These are phyloP conservation scores for Candida golubevii DNA, from an alignment of 805 yeast species.

Conservation along the genomic window DNA sequence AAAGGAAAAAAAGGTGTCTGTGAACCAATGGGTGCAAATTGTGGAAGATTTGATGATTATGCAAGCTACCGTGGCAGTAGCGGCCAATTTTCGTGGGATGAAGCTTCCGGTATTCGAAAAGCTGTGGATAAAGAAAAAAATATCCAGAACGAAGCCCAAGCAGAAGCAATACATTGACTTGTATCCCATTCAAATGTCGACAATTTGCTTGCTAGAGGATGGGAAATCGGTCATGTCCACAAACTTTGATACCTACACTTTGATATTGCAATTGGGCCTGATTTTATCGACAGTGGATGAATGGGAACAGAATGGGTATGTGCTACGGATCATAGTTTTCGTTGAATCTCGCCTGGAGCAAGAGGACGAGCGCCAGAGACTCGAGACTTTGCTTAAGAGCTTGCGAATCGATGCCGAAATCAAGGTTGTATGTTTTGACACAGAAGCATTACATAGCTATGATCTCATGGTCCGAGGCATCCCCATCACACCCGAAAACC, in stretches of 20 bases:
- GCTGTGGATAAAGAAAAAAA: constrained; percentile 13
- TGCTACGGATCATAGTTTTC: constrained; percentile 78
- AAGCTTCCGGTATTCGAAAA: constrained; percentile 50
- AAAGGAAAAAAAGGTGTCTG: constrained; percentile 61
- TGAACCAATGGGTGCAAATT: constrained; percentile 86
- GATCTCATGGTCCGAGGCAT: constrained; percentile 74
- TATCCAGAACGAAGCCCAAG: constrained; percentile 2
- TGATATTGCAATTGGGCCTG: constrained; percentile 90
- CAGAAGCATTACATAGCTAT: constrained; percentile 55
- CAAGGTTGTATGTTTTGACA: constrained; percentile 65
- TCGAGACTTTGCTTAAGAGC: constrained; percentile 61
- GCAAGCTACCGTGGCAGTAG: constrained; percentile 91
- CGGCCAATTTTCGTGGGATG: constrained; percentile 74
- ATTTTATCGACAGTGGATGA: constrained; percentile 88
- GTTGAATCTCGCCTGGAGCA: constrained; percentile 75
- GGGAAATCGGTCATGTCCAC: constrained; percentile 75
- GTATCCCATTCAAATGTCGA: constrained; percentile 96
- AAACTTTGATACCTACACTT: constrained; percentile 92
- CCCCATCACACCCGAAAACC: constrained; percentile 28
- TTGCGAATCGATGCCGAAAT: constrained; percentile 81
- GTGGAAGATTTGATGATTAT: constrained; percentile 84
- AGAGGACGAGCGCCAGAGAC: constrained; percentile 61
- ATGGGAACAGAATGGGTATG: constrained; percentile 73
- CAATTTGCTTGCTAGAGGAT: constrained; percentile 60
- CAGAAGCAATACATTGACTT: constrained; percentile 67